phyloP scores from a whole-genome alignment of 306 rosid species.

The Lablab purpureus region DNA sequence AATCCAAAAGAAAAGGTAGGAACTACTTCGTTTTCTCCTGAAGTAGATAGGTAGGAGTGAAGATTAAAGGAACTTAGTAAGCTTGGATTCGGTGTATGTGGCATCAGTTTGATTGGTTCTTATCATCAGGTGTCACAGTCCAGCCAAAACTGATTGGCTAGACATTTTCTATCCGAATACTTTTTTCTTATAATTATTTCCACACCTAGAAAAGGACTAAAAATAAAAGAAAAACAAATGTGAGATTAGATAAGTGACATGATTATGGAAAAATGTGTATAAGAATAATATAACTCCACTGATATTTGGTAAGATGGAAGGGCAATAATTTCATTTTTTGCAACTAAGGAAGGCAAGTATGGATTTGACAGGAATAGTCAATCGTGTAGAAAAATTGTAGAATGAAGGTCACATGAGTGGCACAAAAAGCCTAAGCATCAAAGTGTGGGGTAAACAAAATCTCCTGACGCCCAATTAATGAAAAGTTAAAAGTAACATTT shows the following conservation, averaged over 20 bases:
- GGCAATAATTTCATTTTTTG: conserved; percentile 37
- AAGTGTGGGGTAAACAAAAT: conserved; percentile 52
- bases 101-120: conserved; percentile 40
- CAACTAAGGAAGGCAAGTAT: conserved; percentile 38
- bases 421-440: conserved; percentile 37
- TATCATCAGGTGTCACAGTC: conserved; percentile 21
- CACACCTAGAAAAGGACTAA: background rate
- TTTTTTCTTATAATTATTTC: background rate
- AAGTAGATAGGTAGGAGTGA: conserved; percentile 23
- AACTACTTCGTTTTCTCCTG: conserved; percentile 30
- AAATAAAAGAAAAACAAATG: background rate
- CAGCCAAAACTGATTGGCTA: conserved; percentile 21
- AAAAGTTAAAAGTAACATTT: conserved; percentile 42
- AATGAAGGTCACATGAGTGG: conserved; percentile 46
- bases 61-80: conserved; percentile 22
- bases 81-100: conserved; percentile 33
- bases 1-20: conserved; percentile 4
- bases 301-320: conserved; percentile 33
- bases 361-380: conserved; percentile 35
- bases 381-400: conserved; percentile 5
- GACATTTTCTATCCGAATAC: background rate
- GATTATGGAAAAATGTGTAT: background rate
- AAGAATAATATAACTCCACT: background rate
- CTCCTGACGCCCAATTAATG: conserved; percentile 20
- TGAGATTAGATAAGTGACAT: background rate